Evolutionary conservation across 23 red algal species (phyloP), one percentile per base, ranked within the genome.

Genomic region (Chondrus crispus): DNA sequence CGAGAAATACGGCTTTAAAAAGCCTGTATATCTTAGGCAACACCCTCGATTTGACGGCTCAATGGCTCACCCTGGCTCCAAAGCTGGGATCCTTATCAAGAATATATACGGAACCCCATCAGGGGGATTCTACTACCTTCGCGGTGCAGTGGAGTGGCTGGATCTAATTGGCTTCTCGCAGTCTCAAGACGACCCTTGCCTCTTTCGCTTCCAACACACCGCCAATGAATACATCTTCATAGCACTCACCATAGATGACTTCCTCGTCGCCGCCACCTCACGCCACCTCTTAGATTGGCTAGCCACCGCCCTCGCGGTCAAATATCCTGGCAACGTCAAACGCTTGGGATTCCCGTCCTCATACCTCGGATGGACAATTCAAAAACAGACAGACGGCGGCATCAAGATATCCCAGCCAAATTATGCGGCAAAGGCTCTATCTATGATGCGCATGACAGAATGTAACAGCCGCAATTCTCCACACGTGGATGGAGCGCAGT

Each of bases 41-140:
- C 70, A 77, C 69, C 85, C 85, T 20, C 45, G 19, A 18, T 89
- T 80, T 22, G 51, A 89, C 24, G 85, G 70, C 9, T 35, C 43
- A 3, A 43, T 62, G 3, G 46, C 45, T 60, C 51, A 89, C 55
- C 41, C 70, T 37, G 63, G 46, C 14, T 58, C 5, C 22, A 47
- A 68, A 4, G 73, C 32, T 5, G 85, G 85, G 2, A 7, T 39
- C 10, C 71, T 77, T 0, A 38, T 44, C 32, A 41, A 33, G 8
- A 89, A 89, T 35, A 44, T 89, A 4, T 89, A 89, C 42, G 68
- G 70, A 20, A 46, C 35, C 26, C 69, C 48, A 43, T 89, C 69
- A 20, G 68, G 70, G 11, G 41, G 35, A 55, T 89, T 40, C 28
- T 79, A 78, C 48, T 77, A 79, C 36, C 51, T 80, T 16, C 13